phyloP scores from a whole-genome alignment of 2,329 filamentous ascomycete species.

The Botrytis deweyae region DNA sequence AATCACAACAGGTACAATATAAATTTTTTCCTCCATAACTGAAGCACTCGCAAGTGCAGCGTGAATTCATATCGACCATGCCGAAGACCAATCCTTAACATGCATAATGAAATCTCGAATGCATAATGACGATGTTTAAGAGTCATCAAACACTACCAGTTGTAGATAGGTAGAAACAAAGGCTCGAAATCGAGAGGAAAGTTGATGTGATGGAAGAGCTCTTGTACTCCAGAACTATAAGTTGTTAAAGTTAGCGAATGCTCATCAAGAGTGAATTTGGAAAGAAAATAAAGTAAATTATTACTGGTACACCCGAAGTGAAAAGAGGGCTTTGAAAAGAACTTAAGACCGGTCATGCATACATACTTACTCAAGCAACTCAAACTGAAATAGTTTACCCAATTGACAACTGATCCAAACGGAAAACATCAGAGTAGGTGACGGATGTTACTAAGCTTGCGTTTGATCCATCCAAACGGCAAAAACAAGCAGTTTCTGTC shows the following conservation, averaged over 20 bases:
- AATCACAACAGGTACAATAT: not conserved
- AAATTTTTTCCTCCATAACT: not conserved
- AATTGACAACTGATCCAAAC: not conserved
- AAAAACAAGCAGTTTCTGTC: not conserved
- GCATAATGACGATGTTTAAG: not conserved
- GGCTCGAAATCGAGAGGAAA: not conserved
- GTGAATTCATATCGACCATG: not conserved
- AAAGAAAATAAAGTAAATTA: not conserved
- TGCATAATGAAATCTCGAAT: not conserved
- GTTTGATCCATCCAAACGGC: not conserved
- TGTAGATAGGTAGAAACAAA: not conserved
- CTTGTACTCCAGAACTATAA: not conserved
- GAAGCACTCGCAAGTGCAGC: not conserved
- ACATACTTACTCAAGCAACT: not conserved
- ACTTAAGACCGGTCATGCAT: not conserved
- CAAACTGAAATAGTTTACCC: not conserved
- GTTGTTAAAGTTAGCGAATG: not conserved
- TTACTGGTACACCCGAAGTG: not conserved
- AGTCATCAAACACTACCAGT: not conserved
- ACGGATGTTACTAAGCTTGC: not conserved
- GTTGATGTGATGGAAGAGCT: no score
- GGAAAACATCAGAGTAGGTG: not conserved
- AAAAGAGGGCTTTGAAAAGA: not conserved
- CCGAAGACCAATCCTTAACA: not conserved
- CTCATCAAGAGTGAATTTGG: not conserved